phyloP scores from a whole-genome alignment of 1,139 yeast species.

The Saccharomyces hybrid region DNA sequence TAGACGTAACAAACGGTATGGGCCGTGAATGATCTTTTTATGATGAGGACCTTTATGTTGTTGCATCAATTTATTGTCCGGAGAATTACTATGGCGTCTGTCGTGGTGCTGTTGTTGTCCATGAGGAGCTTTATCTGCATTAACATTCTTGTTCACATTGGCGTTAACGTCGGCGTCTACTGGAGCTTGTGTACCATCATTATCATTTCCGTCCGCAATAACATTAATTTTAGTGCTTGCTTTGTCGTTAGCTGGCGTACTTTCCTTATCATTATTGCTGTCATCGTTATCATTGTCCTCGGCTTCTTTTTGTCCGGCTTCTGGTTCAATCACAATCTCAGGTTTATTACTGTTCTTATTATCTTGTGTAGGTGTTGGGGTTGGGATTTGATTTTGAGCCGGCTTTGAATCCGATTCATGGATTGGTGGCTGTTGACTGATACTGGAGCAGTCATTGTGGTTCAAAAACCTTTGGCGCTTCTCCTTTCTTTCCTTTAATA shows the following conservation, averaged over 20 bases:
- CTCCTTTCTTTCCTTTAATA: slow-evolving; percentile 31
- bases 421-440: not conserved
- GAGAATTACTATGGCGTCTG: slow-evolving; percentile 6
- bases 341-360: slow-evolving; percentile 5
- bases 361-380: not conserved
- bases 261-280: not conserved
- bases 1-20: slow-evolving; percentile 78
- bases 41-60: slow-evolving; percentile 17
- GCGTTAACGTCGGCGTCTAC: not conserved
- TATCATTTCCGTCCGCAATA: not conserved
- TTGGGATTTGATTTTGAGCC: not conserved
- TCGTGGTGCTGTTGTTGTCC: slow-evolving; percentile 1
- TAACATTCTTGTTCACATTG: not conserved
- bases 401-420: not conserved
- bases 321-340: not conserved
- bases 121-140: not conserved
- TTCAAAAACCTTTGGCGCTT: slow-evolving; percentile 10
- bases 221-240: slow-evolving; percentile 1
- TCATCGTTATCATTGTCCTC: not conserved
- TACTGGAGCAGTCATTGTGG: not conserved
- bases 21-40: slow-evolving; percentile 48
- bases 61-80: slow-evolving; percentile 10
- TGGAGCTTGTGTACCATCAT: not conserved
- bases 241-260: slow-evolving; percentile 6
- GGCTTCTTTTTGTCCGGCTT: not conserved